phyloP scores from a whole-genome alignment of 352 stramenopile species.

The Globisporangium perplexum region DNA sequence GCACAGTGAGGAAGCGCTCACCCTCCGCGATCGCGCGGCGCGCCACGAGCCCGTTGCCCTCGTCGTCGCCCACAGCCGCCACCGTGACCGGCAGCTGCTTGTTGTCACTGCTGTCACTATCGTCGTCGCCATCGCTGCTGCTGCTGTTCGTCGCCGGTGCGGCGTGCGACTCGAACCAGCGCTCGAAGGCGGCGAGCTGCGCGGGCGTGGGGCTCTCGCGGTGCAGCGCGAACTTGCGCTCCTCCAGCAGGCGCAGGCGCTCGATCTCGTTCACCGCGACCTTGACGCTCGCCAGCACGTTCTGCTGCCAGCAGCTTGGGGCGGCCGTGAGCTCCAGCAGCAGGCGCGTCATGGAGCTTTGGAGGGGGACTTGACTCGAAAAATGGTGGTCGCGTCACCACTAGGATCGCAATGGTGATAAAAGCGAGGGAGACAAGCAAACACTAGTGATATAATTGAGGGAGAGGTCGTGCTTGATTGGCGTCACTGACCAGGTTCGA shows the following conservation, averaged over 20 bases:
- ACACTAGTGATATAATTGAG: too few relatives aligned
- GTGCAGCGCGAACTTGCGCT: constrained; percentile 19
- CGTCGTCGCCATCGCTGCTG: too few relatives aligned
- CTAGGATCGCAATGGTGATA: too few relatives aligned
- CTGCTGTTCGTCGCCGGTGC: neutral
- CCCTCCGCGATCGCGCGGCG: constrained; percentile 16
- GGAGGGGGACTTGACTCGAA: constrained; percentile 5
- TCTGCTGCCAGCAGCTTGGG: constrained; percentile 23
- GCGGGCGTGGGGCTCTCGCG: constrained; percentile 6
- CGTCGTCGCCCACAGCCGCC: constrained; percentile 15
- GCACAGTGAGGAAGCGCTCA: constrained; percentile 27
- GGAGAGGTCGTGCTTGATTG: too few relatives aligned
- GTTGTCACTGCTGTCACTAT: neutral
- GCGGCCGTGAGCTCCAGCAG: constrained; percentile 28
- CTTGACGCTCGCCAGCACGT: constrained; percentile 21
- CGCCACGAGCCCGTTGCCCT: constrained; percentile 29
- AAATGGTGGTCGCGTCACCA: neutral
- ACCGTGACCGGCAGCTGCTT: constrained; percentile 13
- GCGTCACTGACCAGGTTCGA: too few relatives aligned
- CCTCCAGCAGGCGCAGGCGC: constrained; percentile 14
- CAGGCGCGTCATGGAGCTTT: constrained; percentile 7
- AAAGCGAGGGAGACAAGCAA: too few relatives aligned
- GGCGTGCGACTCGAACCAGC: constrained; percentile 20
- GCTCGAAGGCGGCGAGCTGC: constrained; percentile 21
- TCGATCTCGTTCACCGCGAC: constrained; percentile 25